Evolutionary conservation across 2,329 filamentous ascomycete genomes (phyloP).

Genomic region (Arthrobotrys sinensis): DNA sequence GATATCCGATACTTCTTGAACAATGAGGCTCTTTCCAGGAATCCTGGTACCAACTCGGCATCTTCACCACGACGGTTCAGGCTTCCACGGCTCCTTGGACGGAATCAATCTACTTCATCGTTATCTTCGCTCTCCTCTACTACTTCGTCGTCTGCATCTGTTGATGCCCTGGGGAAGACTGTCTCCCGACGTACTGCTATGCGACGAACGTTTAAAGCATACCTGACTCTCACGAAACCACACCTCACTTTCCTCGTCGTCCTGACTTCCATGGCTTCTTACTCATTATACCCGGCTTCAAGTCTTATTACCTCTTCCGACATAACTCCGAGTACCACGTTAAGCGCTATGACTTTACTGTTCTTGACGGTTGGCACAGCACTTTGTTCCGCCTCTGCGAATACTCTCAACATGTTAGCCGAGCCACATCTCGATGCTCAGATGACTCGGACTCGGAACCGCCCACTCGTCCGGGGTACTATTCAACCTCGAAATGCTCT

Average conservation of each 20-base stretch:
- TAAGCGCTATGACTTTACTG: constrained; percentile 89
- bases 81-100: constrained; percentile 31
- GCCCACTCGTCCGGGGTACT: constrained; percentile 87
- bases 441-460: constrained; percentile 93
- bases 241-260: constrained; percentile 92
- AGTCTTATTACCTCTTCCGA: constrained; percentile 81
- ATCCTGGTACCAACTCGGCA: constrained; percentile 8
- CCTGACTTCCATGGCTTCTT: constrained; percentile 89
- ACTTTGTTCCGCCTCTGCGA: constrained; percentile 89
- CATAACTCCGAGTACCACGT: constrained; percentile 79
- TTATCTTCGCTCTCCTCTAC: constrained; percentile 15
- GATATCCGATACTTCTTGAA: constrained; percentile 49
- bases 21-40: constrained; percentile 42
- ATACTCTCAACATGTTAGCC: constrained; percentile 97
- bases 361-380: constrained; percentile 93
- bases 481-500: constrained; percentile 80
- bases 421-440: constrained; percentile 90
- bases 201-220: constrained; percentile 80
- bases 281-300: constrained; percentile 92
- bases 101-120: constrained; percentile 43
- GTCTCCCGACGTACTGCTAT: constrained; percentile 69
- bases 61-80: constrained; percentile 30
- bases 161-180: constrained; percentile 39
- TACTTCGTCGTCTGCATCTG: constrained; percentile 7
- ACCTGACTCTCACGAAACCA: constrained; percentile 94